Evolutionary conservation across 345 rosid species (phyloP).

Genomic region (Balakata baccata): DNA sequence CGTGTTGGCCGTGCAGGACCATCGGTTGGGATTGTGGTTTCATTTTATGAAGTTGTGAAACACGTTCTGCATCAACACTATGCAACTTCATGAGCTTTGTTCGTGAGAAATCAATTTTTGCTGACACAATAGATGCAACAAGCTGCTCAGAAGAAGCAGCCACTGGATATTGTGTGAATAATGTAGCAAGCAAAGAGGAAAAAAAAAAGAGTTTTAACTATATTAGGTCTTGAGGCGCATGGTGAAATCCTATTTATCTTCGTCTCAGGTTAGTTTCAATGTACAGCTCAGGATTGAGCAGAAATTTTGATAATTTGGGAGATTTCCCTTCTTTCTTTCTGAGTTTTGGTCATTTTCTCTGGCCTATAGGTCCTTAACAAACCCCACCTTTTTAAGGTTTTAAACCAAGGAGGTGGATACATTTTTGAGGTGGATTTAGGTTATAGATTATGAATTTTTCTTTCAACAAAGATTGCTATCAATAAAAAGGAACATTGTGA

Average conservation of each 20-base stretch:
- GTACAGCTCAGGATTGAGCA: conserved; percentile 29
- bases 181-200: conserved; percentile 15
- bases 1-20: conserved; percentile 92
- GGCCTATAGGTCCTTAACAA: background rate
- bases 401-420: background rate
- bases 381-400: background rate
- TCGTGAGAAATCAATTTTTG: background rate
- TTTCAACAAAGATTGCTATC: too few relatives aligned
- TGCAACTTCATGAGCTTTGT: conserved; percentile 25
- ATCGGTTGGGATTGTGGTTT: conserved; percentile 90
- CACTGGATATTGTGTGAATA: conserved; percentile 7
- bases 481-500: too few relatives aligned
- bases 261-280: background rate
- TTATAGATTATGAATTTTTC: too few relatives aligned
- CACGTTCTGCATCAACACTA: conserved; percentile 50
- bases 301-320: conserved; percentile 24
- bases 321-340: background rate
- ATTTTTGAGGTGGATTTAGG: background rate
- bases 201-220: conserved; percentile 7
- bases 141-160: background rate
- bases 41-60: conserved; percentile 87
- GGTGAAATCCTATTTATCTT: conserved; percentile 8
- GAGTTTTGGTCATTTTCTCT: too few relatives aligned
- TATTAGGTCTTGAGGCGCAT: conserved; percentile 3
- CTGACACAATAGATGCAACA: conserved; percentile 23